Evolutionary conservation across 768 basidiomycete species (phyloP).

Genomic region (Coprinopsis sp.): DNA sequence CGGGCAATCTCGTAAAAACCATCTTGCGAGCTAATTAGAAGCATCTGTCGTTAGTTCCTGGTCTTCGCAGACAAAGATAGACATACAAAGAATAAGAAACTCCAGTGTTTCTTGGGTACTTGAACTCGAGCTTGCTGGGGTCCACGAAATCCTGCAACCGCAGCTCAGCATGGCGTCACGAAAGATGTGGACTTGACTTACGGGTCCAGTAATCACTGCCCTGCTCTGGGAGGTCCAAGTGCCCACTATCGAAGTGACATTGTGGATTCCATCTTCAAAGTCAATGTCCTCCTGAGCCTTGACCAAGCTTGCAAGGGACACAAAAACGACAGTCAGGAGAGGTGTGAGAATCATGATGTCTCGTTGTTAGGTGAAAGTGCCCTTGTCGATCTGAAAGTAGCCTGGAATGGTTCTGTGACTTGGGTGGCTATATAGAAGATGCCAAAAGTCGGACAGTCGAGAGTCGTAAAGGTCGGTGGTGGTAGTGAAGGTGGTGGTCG

Average conservation of each 20-base stretch:
- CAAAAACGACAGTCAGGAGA: conserved; percentile 35
- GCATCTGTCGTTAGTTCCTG: conserved; percentile 7
- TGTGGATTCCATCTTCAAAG: conserved; percentile 48
- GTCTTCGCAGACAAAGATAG: neutral
- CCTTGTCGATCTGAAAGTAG: conserved; percentile 1
- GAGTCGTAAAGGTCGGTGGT: no score
- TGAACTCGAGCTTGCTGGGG: conserved; percentile 78
- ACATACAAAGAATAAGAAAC: conserved; percentile 88
- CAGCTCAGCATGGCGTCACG: conserved; percentile 6
- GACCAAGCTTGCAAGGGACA: conserved; percentile 30
- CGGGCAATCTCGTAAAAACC: conserved; percentile 86
- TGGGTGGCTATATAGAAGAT: neutral
- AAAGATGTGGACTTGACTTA: conserved; percentile 39
- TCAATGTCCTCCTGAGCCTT: conserved; percentile 33
- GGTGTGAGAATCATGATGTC: conserved; percentile 37
- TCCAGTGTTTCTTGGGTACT: conserved; percentile 81
- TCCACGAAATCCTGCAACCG: conserved; percentile 74
- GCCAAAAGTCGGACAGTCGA: conserved; percentile 11
- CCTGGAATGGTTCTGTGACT: neutral
- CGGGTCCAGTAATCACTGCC: conserved; percentile 75
- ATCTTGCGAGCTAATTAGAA: conserved; percentile 50
- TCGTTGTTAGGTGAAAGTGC: conserved; percentile 9
- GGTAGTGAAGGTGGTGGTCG: conserved; percentile 15
- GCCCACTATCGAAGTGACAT: conserved; percentile 66
- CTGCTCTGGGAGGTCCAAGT: conserved; percentile 85